Evolutionary conservation across 2,329 filamentous ascomycete species (phyloP), one percentile per base, ranked within the genome.

Genomic region (Alternaria incomplexa): DNA sequence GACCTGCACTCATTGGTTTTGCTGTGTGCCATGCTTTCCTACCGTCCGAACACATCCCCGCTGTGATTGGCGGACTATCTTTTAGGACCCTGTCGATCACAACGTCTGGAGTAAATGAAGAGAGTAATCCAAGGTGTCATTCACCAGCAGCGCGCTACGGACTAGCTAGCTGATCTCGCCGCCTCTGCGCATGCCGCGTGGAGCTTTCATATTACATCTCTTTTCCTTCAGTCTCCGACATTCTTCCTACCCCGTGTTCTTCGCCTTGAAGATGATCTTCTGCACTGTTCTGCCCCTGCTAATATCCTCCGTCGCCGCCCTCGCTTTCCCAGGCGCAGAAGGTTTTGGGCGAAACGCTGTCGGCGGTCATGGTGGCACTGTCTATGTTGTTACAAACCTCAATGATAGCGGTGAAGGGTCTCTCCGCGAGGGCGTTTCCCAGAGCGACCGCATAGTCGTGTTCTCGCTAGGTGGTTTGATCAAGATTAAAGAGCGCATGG

Each of bases 401-500:
- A 77, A 82, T 56, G 84, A 86, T 66, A 79, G 79, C 3, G 85
- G 84, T 6, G 64, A 80, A 8, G 84, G 84, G 3, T 85, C 84
- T 4, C 80, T 86, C 10, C 83, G 84, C 25, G 84, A 86, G 67
- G 84, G 83, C 13, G 83, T 86, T 36, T 84, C 82, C 0, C 68
- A 80, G 56, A 65, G 82, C 2, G 82, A 85, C 64, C 83, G 84
- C 32, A 85, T 84, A 25, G 78, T 86, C 20, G 82, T 85, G 20
- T 86, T 86, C 66, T 80, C 82, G 13, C 80, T 85, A 8, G 83
- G 83, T 26, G 85, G 85, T 4, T 79, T 84, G 3, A 85, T 86
- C 63, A 82, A 83, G 36, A 84, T 86, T 56, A 76, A 72, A 6
- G 78, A 79, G 3, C 81, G 84, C 13, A 77, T 86, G 9, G 82